Percentiles rank a stretch among this genome's conserved stretches.
Conservation (phyloP, 2,329 filamentous ascomycete genomes). For the Nigrograna mackinnonii region DNA sequence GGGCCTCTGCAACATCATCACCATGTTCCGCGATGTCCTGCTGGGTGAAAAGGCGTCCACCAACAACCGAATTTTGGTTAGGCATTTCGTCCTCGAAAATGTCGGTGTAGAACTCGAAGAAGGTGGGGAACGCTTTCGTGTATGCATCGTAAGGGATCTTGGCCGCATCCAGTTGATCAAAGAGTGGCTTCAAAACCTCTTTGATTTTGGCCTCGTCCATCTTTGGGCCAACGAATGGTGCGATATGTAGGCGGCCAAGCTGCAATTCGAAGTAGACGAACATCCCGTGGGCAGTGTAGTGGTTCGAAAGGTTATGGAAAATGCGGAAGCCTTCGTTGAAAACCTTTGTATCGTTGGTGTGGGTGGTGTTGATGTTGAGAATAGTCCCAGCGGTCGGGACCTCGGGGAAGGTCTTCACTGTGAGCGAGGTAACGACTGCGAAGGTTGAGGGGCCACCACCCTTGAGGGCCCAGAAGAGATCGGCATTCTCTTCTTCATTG, state of each 20-base stretch:
- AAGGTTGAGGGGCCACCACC: constrained; percentile 37
- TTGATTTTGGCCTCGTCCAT: constrained; percentile 31
- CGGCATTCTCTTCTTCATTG: constrained; percentile 35
- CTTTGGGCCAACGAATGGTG: constrained; percentile 36
- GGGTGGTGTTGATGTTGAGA: constrained; percentile 39
- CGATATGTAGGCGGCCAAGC: constrained; percentile 31
- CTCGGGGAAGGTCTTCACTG: constrained; percentile 38
- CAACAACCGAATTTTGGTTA: constrained; percentile 31
- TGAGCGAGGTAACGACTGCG: constrained; percentile 33
- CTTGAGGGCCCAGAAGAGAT: constrained; percentile 42
- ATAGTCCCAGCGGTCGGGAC: constrained; percentile 34
- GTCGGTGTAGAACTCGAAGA: constrained; percentile 40
- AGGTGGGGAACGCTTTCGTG: constrained; percentile 34
- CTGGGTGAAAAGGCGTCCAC: constrained; percentile 36
- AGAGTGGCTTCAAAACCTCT: constrained; percentile 29
- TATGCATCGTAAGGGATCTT: constrained; percentile 33
- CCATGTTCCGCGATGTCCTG: constrained; percentile 27
- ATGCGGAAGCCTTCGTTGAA: constrained; percentile 32
- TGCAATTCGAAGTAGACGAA: constrained; percentile 40
- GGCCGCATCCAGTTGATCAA: constrained; percentile 28
- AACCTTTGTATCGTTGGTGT: constrained; percentile 32
- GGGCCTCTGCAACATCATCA: constrained; percentile 26
- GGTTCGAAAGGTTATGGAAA: constrained; percentile 38
- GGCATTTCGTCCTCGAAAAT: constrained; percentile 39
- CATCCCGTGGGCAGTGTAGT: constrained; percentile 34